phyloP scores from a whole-genome alignment of 257 asterid genomes.

The Solanum tarijense region DNA sequence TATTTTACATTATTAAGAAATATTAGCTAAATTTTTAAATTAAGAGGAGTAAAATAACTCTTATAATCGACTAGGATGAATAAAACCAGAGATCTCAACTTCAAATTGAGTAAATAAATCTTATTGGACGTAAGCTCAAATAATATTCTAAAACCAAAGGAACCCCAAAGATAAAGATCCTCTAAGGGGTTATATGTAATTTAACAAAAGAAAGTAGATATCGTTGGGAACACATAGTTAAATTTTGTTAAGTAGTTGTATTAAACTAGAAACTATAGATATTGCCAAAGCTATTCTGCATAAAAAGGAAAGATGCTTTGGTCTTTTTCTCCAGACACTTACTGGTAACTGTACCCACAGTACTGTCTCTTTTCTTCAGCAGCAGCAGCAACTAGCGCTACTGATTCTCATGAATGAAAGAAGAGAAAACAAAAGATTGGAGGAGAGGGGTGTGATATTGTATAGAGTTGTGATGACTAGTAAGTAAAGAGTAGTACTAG shows the following conservation, averaged over 20 bases:
- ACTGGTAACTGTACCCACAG: not conserved
- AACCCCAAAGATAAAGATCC: not conserved
- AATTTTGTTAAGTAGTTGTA: not conserved
- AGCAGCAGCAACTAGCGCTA: not conserved
- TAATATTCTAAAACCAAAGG: not conserved
- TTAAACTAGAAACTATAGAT: not conserved
- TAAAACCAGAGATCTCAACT: not conserved
- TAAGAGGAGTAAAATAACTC: not conserved
- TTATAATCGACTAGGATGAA: too few relatives aligned
- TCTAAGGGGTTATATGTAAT: not conserved
- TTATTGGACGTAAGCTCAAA: not conserved
- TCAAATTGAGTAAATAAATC: too few relatives aligned
- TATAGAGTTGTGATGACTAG: not conserved
- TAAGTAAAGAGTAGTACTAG: not conserved
- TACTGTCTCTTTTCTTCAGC: not conserved
- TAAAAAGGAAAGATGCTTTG: conserved; percentile 28
- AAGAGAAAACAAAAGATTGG: not conserved
- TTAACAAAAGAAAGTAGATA: not conserved
- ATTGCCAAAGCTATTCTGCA: conserved; percentile 11
- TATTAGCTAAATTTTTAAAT: too few relatives aligned
- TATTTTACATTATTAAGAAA: not conserved
- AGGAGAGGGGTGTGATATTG: not conserved
- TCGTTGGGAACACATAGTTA: not conserved
- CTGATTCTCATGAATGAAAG: conserved; percentile 38
- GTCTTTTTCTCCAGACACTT: not conserved